These are phyloP conservation scores for Candida sanyaensis DNA, from an alignment of 1,139 yeast genomes.

Conservation along the genomic window DNA sequence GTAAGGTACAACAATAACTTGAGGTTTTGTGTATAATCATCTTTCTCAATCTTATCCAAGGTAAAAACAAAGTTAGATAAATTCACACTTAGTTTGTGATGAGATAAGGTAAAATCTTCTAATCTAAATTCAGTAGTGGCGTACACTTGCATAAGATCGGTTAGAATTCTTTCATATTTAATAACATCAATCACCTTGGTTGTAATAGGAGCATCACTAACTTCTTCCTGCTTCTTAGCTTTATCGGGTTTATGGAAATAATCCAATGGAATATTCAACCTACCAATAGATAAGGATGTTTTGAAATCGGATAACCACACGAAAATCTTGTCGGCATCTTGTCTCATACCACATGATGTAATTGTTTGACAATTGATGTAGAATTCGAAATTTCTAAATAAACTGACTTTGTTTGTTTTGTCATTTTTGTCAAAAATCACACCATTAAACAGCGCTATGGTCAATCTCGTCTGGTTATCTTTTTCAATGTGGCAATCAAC, in stretches of 20 bases:
- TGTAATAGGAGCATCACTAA: background rate
- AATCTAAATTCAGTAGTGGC: slow-evolving; percentile 24
- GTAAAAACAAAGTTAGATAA: slow-evolving; percentile 24
- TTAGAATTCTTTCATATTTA: slow-evolving; percentile 8
- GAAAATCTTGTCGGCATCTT: slow-evolving; percentile 14
- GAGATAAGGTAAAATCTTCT: slow-evolving; percentile 32
- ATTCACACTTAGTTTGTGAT: slow-evolving; percentile 17
- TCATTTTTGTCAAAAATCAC: slow-evolving; percentile 23
- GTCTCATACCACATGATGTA: slow-evolving; percentile 21
- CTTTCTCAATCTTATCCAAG: slow-evolving; percentile 15
- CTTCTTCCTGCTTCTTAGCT: background rate
- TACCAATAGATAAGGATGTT: slow-evolving; percentile 23
- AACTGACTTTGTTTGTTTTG: slow-evolving; percentile 14
- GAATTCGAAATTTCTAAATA: slow-evolving; percentile 36
- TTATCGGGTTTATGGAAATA: slow-evolving; percentile 12
- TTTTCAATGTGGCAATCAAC: slow-evolving; percentile 24
- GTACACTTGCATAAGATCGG: slow-evolving; percentile 13
- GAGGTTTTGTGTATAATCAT: slow-evolving; percentile 7
- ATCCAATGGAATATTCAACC: slow-evolving; percentile 29
- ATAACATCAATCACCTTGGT: slow-evolving; percentile 8
- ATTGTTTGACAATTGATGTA: slow-evolving; percentile 26
- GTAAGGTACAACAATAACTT: slow-evolving; percentile 21
- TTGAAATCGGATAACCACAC: slow-evolving; percentile 21
- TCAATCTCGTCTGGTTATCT: slow-evolving; percentile 23
- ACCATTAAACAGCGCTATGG: slow-evolving; percentile 33